Conservation (phyloP, 306 rosid species). For the Macrotyloma uniflorum region DNA sequence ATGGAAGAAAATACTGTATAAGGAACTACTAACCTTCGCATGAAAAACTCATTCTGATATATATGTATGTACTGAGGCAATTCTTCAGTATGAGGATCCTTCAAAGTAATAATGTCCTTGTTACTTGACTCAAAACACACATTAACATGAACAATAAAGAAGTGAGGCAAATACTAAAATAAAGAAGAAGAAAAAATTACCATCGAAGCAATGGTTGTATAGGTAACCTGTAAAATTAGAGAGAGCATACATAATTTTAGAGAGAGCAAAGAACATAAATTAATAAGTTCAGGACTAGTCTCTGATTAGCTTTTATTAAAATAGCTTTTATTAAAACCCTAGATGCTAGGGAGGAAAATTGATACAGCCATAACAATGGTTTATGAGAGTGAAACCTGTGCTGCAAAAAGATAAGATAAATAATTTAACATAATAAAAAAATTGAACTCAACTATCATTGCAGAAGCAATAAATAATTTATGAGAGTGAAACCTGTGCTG, state of each 20-base stretch:
- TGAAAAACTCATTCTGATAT: slow-evolving; percentile 69
- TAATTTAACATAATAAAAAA: not conserved
- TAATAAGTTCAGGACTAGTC: not conserved
- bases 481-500: slow-evolving; percentile 5
- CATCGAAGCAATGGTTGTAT: slow-evolving; percentile 26
- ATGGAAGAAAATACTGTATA: not conserved
- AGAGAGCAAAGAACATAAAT: not conserved
- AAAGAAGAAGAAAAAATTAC: slow-evolving; percentile 10
- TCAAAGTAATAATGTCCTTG: slow-evolving; percentile 40
- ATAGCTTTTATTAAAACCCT: not conserved
- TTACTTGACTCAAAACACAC: slow-evolving; percentile 25
- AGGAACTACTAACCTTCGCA: slow-evolving; percentile 59
- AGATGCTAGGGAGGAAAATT: slow-evolving; percentile 6
- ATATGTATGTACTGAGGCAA: slow-evolving; percentile 65
- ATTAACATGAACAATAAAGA: slow-evolving; percentile 9
- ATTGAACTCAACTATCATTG: not conserved
- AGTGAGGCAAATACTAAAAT: not conserved
- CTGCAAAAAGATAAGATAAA: too few species aligned
- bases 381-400: too few species aligned
- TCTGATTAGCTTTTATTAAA: not conserved
- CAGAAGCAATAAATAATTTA: not conserved
- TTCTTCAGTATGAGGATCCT: slow-evolving; percentile 62
- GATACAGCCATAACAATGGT: not conserved
- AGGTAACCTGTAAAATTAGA: slow-evolving; percentile 34
- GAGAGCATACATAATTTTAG: not conserved